Evolutionary conservation across 1,284 basidiomycete genomes (phyloP).

Genomic region (Sanghuangporus baumii): DNA sequence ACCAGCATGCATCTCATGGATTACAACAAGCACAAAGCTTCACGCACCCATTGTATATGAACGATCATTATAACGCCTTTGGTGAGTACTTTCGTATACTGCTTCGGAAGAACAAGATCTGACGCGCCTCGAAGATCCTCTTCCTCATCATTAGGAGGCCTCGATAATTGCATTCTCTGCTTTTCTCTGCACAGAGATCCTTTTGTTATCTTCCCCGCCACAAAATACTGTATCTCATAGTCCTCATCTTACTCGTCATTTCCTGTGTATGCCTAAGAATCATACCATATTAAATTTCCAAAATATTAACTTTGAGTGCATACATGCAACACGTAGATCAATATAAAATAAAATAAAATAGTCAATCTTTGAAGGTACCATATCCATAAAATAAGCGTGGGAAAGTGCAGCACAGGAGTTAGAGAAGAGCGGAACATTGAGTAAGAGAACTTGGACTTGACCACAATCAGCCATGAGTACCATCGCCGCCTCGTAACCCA

Average conservation of each 20-base stretch:
- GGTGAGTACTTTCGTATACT: background rate
- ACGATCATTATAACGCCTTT: slow-evolving; percentile 12
- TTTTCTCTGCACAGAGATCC: background rate
- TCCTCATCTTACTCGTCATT: background rate
- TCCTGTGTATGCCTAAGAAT: background rate
- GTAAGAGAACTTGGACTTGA: background rate
- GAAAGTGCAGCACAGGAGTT: background rate
- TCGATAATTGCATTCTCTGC: background rate
- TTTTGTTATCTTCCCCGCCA: background rate
- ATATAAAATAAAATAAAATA: too few relatives aligned
- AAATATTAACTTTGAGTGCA: too few relatives aligned
- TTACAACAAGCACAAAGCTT: background rate
- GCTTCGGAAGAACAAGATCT: background rate
- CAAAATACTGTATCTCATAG: slow-evolving; percentile 9
- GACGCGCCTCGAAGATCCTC: background rate
- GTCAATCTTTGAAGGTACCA: background rate
- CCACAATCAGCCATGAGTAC: background rate
- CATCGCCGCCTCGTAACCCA: background rate
- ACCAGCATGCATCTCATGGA: slow-evolving; percentile 6
- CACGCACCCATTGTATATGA: slow-evolving; percentile 6
- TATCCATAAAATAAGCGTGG: background rate
- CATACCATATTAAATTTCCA: too few relatives aligned
- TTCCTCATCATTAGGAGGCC: background rate
- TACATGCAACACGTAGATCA: too few relatives aligned
- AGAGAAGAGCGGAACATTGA: background rate